Evolutionary conservation across 139 green algal species (phyloP).

Genomic region (Micractinium sp.): DNA sequence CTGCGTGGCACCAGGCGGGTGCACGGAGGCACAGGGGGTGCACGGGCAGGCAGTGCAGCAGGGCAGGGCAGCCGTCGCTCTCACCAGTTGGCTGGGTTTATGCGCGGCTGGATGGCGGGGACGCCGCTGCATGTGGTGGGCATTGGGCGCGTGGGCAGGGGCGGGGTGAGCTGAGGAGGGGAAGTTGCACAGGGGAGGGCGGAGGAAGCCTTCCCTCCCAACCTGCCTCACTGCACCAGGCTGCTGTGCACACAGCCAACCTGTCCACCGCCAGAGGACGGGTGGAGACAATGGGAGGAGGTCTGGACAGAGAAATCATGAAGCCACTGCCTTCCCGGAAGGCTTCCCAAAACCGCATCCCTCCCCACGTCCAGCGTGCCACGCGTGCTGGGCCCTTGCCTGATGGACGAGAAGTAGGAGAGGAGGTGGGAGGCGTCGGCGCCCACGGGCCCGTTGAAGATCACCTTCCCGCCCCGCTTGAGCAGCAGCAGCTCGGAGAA

Average conservation of each 20-base stretch:
- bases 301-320: no score
- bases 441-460: conserved; percentile 66
- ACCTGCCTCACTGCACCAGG: no score
- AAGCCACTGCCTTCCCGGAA: no score
- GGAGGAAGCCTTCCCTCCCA: background rate
- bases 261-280: no score
- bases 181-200: background rate
- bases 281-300: no score
- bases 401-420: conserved; percentile 48
- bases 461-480: conserved; percentile 68
- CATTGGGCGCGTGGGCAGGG: background rate
- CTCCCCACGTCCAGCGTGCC: background rate
- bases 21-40: no score
- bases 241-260: no score
- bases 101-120: conserved; percentile 12
- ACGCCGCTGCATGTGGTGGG: background rate
- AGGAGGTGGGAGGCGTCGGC: conserved; percentile 44
- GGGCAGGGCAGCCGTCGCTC: background rate
- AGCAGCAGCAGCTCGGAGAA: conserved; percentile 76
- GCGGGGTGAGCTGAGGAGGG: background rate
- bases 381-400: background rate
- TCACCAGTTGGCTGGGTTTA: conserved; percentile 22
- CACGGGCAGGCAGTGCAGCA: no score
- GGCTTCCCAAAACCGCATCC: background rate
- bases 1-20: no score